Evolutionary conservation across 768 basidiomycete species (phyloP).

Genomic region (Auriscalpium orientale): DNA sequence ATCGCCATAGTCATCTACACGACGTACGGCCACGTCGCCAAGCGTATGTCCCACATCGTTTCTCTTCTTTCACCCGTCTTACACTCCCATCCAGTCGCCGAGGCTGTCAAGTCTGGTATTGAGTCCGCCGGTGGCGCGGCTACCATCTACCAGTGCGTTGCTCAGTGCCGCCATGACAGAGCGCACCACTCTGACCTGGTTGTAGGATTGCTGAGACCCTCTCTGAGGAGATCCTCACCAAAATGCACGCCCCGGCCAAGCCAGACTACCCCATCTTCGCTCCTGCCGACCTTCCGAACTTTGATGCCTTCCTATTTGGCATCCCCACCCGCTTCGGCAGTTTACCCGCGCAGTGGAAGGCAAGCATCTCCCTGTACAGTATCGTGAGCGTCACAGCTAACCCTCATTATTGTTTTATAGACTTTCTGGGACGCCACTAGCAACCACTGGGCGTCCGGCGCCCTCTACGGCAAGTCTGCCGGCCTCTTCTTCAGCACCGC

Average conservation of each 20-base stretch:
- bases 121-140: constrained; percentile 35
- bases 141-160: constrained; percentile 39
- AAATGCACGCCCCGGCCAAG: constrained; percentile 68
- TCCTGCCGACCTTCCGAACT: constrained; percentile 45
- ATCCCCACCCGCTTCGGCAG: constrained; percentile 77
- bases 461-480: constrained; percentile 69
- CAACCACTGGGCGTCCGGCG: constrained; percentile 49
- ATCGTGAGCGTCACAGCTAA: background rate
- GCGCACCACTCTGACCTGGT: background rate
- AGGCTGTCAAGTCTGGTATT: constrained; percentile 37
- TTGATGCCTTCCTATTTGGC: constrained; percentile 71
- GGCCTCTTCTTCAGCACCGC: constrained; percentile 69
- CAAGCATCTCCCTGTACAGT: constrained; percentile 16
- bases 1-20: constrained; percentile 70
- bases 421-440: constrained; percentile 75
- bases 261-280: constrained; percentile 62
- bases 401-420: constrained; percentile 25
- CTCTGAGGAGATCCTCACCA: constrained; percentile 50
- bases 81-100: constrained; percentile 45
- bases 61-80: background rate
- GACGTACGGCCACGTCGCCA: constrained; percentile 69
- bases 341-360: constrained; percentile 77
- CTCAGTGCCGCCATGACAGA: background rate
- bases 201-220: constrained; percentile 74
- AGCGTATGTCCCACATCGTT: constrained; percentile 35